A percentile compares a stretch with the other conserved stretches of the same genome.
Conservation (phyloP, 345 rosid genomes). For the Populus ilicifolia region DNA sequence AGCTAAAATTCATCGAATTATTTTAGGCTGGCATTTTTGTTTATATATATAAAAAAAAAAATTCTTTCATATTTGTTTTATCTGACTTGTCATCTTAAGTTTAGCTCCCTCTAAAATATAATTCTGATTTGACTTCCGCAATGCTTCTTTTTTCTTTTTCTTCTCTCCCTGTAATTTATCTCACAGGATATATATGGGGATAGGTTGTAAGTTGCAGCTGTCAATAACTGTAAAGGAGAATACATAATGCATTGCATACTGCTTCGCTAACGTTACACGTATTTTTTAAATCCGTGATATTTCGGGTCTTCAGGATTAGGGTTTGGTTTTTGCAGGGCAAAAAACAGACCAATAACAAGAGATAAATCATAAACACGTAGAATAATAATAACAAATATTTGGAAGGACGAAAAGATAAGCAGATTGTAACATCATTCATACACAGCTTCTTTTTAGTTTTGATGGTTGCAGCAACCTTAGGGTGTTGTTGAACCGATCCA, state of each 20-base stretch:
- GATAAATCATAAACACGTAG: background rate
- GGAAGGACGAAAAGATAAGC: background rate
- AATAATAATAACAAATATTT: background rate
- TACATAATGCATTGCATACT: background rate
- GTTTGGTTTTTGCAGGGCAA: constrained; percentile 23
- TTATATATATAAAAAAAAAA: background rate
- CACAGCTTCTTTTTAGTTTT: constrained; percentile 23
- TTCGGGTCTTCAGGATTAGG: constrained; percentile 25
- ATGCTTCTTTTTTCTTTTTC: no score
- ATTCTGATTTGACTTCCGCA: no score
- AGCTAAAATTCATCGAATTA: background rate
- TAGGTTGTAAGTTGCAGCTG: background rate
- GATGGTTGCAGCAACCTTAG: constrained; percentile 51
- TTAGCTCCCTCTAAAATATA: background rate
- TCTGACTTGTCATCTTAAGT: no score
- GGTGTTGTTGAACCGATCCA: constrained; percentile 56
- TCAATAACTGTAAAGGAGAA: background rate
- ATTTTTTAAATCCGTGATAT: constrained; percentile 13
- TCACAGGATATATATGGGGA: background rate
- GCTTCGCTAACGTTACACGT: constrained; percentile 5
- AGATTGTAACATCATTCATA: background rate
- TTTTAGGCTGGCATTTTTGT: background rate
- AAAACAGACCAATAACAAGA: constrained; percentile 5
- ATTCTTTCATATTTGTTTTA: no score
- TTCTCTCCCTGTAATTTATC: no score